These are phyloP conservation scores for Fusarium phyllophilum DNA, from an alignment of 2,329 filamentous ascomycete genomes.

Conservation along the genomic window DNA sequence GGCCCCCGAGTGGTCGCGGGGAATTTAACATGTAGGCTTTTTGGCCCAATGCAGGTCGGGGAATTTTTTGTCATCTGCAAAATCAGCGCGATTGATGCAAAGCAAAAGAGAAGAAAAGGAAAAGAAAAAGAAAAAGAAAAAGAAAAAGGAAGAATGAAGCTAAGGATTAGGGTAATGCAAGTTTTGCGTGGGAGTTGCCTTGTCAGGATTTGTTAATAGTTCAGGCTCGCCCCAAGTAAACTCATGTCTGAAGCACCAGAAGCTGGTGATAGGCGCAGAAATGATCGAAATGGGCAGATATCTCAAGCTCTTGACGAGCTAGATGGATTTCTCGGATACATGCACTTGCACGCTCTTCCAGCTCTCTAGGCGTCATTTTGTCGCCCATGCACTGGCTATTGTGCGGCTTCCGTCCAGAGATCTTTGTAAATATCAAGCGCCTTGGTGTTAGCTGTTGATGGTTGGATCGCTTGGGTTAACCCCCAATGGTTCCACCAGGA, in stretches of 20 bases:
- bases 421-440: slow-evolving; percentile 31
- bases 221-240: neutral
- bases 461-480: slow-evolving; percentile 37
- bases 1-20: slow-evolving; percentile 34
- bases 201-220: slow-evolving; percentile 1
- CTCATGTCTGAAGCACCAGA: slow-evolving; percentile 3
- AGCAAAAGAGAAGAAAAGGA: neutral
- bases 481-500: slow-evolving; percentile 36
- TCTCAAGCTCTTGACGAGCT: slow-evolving; percentile 9
- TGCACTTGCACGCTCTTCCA: slow-evolving; percentile 44
- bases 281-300: slow-evolving; percentile 15
- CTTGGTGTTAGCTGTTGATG: slow-evolving; percentile 23
- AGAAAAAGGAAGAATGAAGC: neutral
- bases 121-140: neutral
- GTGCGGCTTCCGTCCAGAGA: slow-evolving; percentile 16
- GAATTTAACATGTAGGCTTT: slow-evolving; percentile 16
- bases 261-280: slow-evolving; percentile 16
- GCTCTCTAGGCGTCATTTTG: slow-evolving; percentile 12
- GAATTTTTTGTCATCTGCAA: slow-evolving; percentile 12
- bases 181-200: neutral
- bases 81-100: slow-evolving; percentile 5
- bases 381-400: slow-evolving; percentile 7
- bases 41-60: slow-evolving; percentile 15
- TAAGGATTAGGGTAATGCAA: neutral
- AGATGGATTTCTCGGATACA: slow-evolving; percentile 19